Evolutionary conservation across 208 protist genomes (phyloP), one percentile per base, ranked within the genome.

Genomic region (Leptomonas pyrrhocoris): DNA sequence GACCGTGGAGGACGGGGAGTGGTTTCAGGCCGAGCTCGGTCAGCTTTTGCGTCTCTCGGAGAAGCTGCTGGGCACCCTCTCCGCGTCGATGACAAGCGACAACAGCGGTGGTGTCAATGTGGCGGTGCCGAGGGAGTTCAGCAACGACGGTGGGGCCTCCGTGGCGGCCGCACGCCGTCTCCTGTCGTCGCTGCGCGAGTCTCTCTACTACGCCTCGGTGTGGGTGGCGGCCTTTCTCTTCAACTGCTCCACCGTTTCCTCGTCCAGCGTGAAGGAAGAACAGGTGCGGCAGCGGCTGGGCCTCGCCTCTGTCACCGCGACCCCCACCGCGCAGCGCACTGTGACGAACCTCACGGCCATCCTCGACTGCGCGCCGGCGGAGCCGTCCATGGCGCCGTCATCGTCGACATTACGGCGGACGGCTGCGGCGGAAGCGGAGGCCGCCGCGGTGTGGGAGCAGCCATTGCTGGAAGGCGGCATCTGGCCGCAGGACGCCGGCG

Each of bases 1-100:
- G 30, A 73, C 80, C 28, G 63, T 77, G 0, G 73, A 85, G 9
- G 85, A 92, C 46, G 84, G 88, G 8, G 65, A 72, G 49, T 95
- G 88, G 87, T 83, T 92, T 31, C 77, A 92, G 25, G 21, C 38
- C 6, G 72, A 83, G 60, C 80, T 95, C 13, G 75, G 85, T 42
- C 19, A 30, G 1, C 64, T 91, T 28, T 56, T 85, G n/a, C 59
- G 40, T 4, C 48, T 87, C 15, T 63, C 58, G 15, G 68, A 80
- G 50, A 61, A 45, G 34, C 58, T 77, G 40, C 50, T 77, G n/a
- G 62, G 64, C 34, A 48, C 25, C n/a, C 21, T 56, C 7, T 36
- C 40, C 4, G 58, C 6, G 27, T 51, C 58, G 8, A 19, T 27
- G 1, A 8, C 38, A 12, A 25, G 23, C 12, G 40, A n/a, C n/a